Base-by-base conservation (phyloP, 371 early-diverging fungal species). In the Astathelohania contejeani region DNA sequence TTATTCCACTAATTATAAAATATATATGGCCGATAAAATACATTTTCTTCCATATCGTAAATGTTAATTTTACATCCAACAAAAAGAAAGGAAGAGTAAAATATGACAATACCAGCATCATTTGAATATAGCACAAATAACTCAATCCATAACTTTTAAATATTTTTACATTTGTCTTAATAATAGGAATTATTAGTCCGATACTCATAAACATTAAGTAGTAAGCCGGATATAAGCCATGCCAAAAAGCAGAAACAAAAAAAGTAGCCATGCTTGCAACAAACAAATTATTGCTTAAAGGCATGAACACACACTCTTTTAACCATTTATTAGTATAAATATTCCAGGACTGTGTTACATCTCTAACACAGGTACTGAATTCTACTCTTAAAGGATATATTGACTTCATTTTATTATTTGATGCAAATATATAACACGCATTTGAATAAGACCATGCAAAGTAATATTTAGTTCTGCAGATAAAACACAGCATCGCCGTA, bases 361-460 rank as follows among this genome's bases (percentile, higher is more conserved):
- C 69, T 29, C 57, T 60, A 18, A 69, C 53, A 37, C 26, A 38
- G 14, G 24, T 52, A 29, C 60, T 49, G 24, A 58, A 40, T 44
- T 69, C 69, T 38, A 65, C 69, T 18, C 50, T 58, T 18, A 50
- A 23, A 32, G 65, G 56, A 22, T 61, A 39, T 27, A 65, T 62
- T 37, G 63, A 63, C 9, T 49, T 12, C 23, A 57, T 25, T 27
- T 57, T 46, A n/a, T 44, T 22, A 45, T 54, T 43, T 25, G 50
- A 49, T 22, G 56, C 38, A 27, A 69, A 49, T 14, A 44, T 7
- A 32, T 37, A 65, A 48, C 61, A 61, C 4, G 37, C 47, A 44
- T 64, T 27, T 24, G 69, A 38, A 43, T 57, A 64, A 45, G 47
- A 14, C 69, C 69, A 69, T 14, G 39, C 60, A 47, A 69, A 65